These are phyloP conservation scores for Backusella tuberculispora DNA, from an alignment of 192 early-diverging fungal species.

Conservation along the genomic window DNA sequence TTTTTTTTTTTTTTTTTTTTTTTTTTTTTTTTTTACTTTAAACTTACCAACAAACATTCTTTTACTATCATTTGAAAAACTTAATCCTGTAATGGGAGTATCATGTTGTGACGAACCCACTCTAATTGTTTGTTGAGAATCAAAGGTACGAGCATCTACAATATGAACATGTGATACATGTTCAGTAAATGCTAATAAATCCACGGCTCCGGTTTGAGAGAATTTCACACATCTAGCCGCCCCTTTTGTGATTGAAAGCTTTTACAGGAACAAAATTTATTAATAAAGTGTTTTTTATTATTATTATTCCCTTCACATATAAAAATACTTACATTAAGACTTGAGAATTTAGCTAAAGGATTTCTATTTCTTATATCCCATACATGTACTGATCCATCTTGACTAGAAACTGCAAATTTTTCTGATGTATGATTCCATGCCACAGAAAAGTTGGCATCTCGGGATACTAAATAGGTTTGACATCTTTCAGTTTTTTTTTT, in stretches of 20 bases:
- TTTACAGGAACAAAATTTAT: background rate
- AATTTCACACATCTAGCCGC: slow-evolving; percentile 89
- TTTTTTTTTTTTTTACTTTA: background rate
- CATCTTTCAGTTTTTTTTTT: background rate
- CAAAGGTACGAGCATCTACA: slow-evolving; percentile 90
- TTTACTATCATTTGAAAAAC: slow-evolving; percentile 83
- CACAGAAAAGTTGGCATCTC: slow-evolving; percentile 92
- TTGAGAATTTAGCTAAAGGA: slow-evolving; percentile 74
- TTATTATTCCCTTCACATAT: background rate
- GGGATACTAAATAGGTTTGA: slow-evolving; percentile 52
- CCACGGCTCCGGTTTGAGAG: slow-evolving; percentile 85
- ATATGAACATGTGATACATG: slow-evolving; percentile 88
- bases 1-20: background rate
- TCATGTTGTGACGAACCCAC: slow-evolving; percentile 68
- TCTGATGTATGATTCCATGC: slow-evolving; percentile 93
- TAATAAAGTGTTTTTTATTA: background rate
- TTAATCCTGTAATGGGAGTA: slow-evolving; percentile 84
- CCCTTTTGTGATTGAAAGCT: slow-evolving; percentile 72
- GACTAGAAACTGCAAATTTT: slow-evolving; percentile 95
- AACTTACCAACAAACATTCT: slow-evolving; percentile 88
- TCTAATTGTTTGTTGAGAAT: slow-evolving; percentile 78
- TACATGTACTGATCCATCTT: slow-evolving; percentile 90
- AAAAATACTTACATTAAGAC: slow-evolving; percentile 61
- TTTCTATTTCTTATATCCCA: slow-evolving; percentile 88
- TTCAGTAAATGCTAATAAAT: slow-evolving; percentile 84